These are phyloP conservation scores for Perkinsus olseni DNA, from an alignment of 169 alveolate genomes.

Conservation along the genomic window DNA sequence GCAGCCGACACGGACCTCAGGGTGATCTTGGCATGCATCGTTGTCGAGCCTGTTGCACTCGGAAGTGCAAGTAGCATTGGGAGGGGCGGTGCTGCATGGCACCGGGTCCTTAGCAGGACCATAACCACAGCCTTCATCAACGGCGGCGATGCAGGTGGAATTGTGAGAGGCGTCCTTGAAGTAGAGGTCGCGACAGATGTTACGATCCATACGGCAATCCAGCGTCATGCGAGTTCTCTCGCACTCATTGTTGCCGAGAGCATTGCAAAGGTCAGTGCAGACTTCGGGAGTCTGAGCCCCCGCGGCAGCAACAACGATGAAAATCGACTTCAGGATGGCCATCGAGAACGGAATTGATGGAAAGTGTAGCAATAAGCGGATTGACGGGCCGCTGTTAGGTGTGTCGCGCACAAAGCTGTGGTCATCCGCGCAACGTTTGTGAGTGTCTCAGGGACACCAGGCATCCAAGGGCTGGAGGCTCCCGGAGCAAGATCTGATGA, in stretches of 20 bases:
- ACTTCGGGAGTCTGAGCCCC: not conserved
- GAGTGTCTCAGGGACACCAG: too few relatives aligned
- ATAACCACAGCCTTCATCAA: not conserved
- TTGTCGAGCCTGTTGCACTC: not conserved
- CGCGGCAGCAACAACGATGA: not conserved
- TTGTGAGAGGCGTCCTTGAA: not conserved
- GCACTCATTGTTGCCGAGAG: not conserved
- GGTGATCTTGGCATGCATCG: not conserved
- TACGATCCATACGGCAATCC: not conserved
- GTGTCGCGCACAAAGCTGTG: too few relatives aligned
- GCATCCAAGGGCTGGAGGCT: too few relatives aligned
- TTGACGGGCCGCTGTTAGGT: too few relatives aligned
- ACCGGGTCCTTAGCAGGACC: not conserved
- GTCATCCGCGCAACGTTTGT: too few relatives aligned
- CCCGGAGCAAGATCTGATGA: too few relatives aligned
- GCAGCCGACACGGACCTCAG: not conserved
- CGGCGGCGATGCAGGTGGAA: not conserved
- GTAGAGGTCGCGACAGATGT: not conserved
- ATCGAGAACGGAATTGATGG: too few relatives aligned
- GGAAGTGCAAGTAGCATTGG: not conserved
- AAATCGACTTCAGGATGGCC: not conserved
- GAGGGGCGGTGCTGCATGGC: not conserved
- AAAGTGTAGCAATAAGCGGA: too few relatives aligned
- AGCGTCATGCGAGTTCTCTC: not conserved
- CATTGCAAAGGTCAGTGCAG: not conserved